Evolutionary conservation across 441 rosid genomes (phyloP).

Genomic region (Erodium chrysanthum): DNA sequence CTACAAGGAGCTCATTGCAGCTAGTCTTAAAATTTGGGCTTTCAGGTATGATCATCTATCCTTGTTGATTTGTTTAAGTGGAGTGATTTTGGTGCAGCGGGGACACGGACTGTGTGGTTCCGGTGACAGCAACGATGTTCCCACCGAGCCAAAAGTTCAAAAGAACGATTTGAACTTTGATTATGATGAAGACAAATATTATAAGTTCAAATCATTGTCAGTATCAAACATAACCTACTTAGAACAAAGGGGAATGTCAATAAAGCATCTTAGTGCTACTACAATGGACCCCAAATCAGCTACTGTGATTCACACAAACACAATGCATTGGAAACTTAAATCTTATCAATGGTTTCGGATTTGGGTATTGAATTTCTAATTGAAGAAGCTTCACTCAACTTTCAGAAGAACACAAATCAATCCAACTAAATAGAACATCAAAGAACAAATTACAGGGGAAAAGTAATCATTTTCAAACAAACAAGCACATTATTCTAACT

Average conservation of each 20-base stretch:
- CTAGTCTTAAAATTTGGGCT: constrained; percentile 43
- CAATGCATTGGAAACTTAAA: background rate
- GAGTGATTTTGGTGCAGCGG: background rate
- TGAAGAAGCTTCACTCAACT: background rate
- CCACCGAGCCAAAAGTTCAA: background rate
- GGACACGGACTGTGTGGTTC: background rate
- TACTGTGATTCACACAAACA: background rate
- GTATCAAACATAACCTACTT: no score
- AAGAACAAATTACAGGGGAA: background rate
- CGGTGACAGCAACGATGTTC: background rate
- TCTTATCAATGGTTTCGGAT: background rate
- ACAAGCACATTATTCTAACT: background rate
- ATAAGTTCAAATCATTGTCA: no score
- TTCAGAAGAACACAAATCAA: background rate
- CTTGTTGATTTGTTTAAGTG: no score
- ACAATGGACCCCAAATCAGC: no score
- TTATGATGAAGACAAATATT: no score
- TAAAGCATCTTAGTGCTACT: no score
- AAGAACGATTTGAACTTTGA: no score
- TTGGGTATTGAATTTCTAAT: background rate
- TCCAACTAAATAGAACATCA: background rate
- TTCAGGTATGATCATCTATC: background rate
- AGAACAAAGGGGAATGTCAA: no score
- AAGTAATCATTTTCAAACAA: background rate
- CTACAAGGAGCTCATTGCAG: constrained; percentile 66